Base-by-base conservation (phyloP, 1,139 yeast species). In the Taphrina wiesneri region DNA sequence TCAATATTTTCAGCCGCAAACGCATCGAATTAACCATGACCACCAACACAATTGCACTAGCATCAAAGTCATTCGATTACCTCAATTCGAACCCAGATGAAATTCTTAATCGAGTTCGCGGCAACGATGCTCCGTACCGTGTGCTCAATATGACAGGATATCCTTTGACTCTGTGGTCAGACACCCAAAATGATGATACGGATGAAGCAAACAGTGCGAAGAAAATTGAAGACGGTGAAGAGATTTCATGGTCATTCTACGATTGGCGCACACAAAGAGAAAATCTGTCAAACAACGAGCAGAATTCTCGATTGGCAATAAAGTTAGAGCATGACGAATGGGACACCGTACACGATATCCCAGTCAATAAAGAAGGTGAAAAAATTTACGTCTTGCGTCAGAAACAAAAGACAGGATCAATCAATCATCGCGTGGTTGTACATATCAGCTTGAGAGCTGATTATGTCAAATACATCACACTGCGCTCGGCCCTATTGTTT, bases 231-330 rank as follows among this genome's bases (percentile, higher is more conserved):
- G 81, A 86, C 53, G 82, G 83, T 2, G 83, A 82, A 4, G 77
- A 77, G 6, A 76, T 84, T 11, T 88, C 92, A 0, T 95, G 98
- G 98, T 86, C 93, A 52, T 95, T 95, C 78, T 96, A 92, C 73
- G 97, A 93, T 73, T 93, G 98, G 97, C 82, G 89, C 69, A 82
- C 82, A 39, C 84, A 91, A 23, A 86, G 99, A 75, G 96, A 93
- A 73, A 85, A 51, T 21, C 49, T 66, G 17, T 49, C 60, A 11
- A 54, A 47, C 30, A 65, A 65, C 30, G 59, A 54, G 17, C 57
- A 59, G 30, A 45, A 56, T 11, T 43, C 67, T 17, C 53, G 61
- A 19, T 51, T 66, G 17, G 67, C 61, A 1, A 34, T 66, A 60
- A 52, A 66, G 39, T 75, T 90, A 19, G 60, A 83, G 2, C 84